phyloP scores from a whole-genome alignment of 305 asterid species.

The Fraxinus platypoda region DNA sequence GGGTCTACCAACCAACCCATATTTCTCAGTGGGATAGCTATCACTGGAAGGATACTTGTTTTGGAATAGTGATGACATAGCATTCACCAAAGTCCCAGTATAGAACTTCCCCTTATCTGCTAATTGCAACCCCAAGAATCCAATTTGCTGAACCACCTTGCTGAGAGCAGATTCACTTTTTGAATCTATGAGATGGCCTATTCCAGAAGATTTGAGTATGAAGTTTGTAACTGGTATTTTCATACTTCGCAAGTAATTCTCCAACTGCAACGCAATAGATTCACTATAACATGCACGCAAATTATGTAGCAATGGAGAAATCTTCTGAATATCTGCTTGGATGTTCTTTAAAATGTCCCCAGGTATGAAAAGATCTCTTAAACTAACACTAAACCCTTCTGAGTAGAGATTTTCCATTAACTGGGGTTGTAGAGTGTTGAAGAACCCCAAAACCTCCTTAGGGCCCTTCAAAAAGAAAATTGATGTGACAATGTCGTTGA shows the following conservation, averaged over 20 bases:
- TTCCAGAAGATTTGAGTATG: conserved; percentile 59
- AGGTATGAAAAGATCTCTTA: conserved; percentile 67
- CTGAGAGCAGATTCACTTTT: conserved; percentile 87
- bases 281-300: conserved; percentile 58
- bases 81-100: conserved; percentile 62
- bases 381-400: conserved; percentile 74
- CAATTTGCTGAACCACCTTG: conserved; percentile 94
- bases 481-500: conserved; percentile 71
- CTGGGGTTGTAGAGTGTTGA: conserved; percentile 68
- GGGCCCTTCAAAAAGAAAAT: conserved; percentile 87
- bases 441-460: conserved; percentile 65
- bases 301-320: conserved; percentile 45
- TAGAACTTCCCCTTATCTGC: conserved; percentile 73
- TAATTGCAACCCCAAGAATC: conserved; percentile 80
- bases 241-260: conserved; percentile 51
- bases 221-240: conserved; percentile 57
- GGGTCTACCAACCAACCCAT: conserved; percentile 74
- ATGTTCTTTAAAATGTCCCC: conserved; percentile 45
- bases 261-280: conserved; percentile 59
- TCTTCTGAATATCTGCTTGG: conserved; percentile 48
- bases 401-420: conserved; percentile 75
- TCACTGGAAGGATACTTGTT: conserved; percentile 64
- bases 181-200: conserved; percentile 68
- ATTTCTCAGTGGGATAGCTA: conserved; percentile 64
- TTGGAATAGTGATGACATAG: conserved; percentile 59